phyloP scores from a whole-genome alignment of 495 filamentous ascomycete species.

The Tuber indicum region DNA sequence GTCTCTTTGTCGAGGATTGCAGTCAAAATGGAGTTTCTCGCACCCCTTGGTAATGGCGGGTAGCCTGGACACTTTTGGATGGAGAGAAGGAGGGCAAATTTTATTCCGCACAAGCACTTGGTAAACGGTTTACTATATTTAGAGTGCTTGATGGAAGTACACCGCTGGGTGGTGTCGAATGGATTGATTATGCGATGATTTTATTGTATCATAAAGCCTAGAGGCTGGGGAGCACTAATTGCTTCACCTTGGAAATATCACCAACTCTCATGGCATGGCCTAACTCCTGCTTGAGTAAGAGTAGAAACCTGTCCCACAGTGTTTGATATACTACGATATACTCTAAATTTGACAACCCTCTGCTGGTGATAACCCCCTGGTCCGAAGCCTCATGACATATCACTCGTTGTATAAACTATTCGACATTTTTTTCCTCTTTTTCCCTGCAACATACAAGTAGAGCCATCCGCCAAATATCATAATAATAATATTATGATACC shows the following conservation, averaged over 20 bases:
- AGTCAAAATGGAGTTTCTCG: not conserved
- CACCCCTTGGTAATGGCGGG: not conserved
- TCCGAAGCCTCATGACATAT: not conserved
- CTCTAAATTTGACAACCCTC: too few relatives aligned
- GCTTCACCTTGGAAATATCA: too few relatives aligned
- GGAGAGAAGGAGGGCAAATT: not conserved
- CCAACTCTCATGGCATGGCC: not conserved
- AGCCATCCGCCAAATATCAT: too few relatives aligned
- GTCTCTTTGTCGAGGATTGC: conserved; percentile 54
- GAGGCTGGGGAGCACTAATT: too few relatives aligned
- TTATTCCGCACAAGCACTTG: not conserved
- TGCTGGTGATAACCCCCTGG: too few relatives aligned
- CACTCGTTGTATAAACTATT: not conserved
- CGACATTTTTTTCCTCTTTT: too few relatives aligned
- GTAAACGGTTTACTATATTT: not conserved
- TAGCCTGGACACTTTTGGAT: too few relatives aligned
- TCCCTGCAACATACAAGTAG: too few relatives aligned
- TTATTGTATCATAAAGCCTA: too few relatives aligned
- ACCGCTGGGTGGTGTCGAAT: not conserved
- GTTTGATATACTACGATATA: too few relatives aligned
- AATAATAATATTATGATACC: too few relatives aligned
- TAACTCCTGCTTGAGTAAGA: not conserved
- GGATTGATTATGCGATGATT: not conserved
- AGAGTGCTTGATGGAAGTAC: not conserved
- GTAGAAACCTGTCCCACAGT: too few relatives aligned